These are phyloP conservation scores for Magnolia kwangsiensis DNA, from an alignment of 164 flowering plant genomes.

Conservation along the genomic window DNA sequence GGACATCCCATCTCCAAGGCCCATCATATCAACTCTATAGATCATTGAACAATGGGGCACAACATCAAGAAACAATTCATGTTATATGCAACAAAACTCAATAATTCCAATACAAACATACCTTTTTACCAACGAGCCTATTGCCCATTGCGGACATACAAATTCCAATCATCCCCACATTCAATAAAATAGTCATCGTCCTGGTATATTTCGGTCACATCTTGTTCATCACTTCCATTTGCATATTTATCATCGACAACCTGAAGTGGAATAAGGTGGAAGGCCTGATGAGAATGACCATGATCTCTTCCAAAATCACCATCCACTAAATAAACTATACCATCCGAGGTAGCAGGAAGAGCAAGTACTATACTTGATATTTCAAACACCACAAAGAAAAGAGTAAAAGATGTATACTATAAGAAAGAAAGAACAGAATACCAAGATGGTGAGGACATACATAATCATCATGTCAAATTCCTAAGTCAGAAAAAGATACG, in stretches of 20 bases:
- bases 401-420: neutral
- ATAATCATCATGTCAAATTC: no score
- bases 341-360: conserved; percentile 45
- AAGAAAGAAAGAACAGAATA: neutral
- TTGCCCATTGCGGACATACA: conserved; percentile 30
- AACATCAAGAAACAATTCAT: no score
- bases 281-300: conserved; percentile 58
- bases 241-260: conserved; percentile 23
- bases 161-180: conserved; percentile 48
- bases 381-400: conserved; percentile 1
- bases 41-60: no score
- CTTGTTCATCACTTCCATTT: conserved; percentile 15
- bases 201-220: neutral
- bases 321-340: conserved; percentile 42
- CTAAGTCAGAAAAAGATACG: no score
- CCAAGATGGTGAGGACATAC: neutral
- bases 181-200: conserved; percentile 30
- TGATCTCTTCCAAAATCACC: conserved; percentile 23
- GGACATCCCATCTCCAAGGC: neutral
- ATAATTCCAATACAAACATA: conserved; percentile 16
- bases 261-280: conserved; percentile 54
- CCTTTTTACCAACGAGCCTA: conserved; percentile 30
- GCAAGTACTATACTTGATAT: conserved; percentile 29
- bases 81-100: no score
- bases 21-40: neutral